Evolutionary conservation across 805 yeast genomes (phyloP), one percentile per base, ranked within the genome.

Genomic region (Wickerhamomyces bovis): DNA sequence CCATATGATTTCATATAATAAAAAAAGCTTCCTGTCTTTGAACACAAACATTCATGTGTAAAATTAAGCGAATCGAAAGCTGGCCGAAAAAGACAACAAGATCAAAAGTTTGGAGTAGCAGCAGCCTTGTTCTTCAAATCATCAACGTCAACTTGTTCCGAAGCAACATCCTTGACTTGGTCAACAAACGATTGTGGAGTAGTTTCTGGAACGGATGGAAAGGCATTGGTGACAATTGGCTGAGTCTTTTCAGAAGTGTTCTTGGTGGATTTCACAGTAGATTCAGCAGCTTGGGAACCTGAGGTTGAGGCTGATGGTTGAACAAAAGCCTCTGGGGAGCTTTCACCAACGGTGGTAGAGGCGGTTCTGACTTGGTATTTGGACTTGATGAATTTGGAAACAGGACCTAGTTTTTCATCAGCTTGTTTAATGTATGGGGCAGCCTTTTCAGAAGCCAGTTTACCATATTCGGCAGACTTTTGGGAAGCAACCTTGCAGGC

Each of bases 321-420:
- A 10, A 9, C 16, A n/a, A 45, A 45, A 19, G 55, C 44, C 12
- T 50, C 42, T 41, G 54, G 46, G 15, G 44, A 35, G 13, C 49
- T 42, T 20, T 44, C 48, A 47, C 50, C 81, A 53, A 81, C 85
- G 42, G 86, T 81, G 38, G 86, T 71, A 38, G 85, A 81, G 33
- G 87, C 87, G 51, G 89, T 83, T 77, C 89, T 81, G 44, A 68
- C 64, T 54, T 65, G 64, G 44, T 78, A 62, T 68, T 76, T 76
- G 31, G 79, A 69, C 62, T 75, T 71, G 60, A 84, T 67, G 58
- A 80, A 77, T 31, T 71, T 62, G 38, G 85, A 80, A 47, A 83
- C 78, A 44, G 92, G 92, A 40, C 85, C 85, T 49, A 82, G 65
- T 65, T 78, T 79, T 57, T 74, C 70, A 57, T 77, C 76, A 53